Conservation (phyloP, 305 asterid species). For the Fraxinus baroniana region DNA sequence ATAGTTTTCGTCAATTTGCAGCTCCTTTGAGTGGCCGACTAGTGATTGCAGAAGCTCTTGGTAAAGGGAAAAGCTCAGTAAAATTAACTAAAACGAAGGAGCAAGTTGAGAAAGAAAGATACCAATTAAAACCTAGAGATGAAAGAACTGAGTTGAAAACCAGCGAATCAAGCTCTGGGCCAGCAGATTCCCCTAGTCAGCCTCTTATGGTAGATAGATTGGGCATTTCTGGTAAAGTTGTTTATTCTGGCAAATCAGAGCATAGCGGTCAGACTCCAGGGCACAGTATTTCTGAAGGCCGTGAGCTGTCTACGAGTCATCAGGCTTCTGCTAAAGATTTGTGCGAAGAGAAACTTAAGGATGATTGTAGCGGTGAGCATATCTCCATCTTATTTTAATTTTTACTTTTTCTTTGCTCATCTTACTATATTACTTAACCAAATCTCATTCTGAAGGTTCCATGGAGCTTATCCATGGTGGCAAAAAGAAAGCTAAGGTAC, state of each 20-base stretch:
- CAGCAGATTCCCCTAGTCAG: conserved; percentile 28
- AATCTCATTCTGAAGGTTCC: conserved; percentile 37
- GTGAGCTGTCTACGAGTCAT: conserved; percentile 33
- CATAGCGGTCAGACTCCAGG: conserved; percentile 30
- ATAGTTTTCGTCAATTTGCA: conserved; percentile 26
- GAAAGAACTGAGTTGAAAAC: conserved; percentile 45
- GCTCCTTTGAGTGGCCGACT: conserved; percentile 80
- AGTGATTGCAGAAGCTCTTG: conserved; percentile 72
- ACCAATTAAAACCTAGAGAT: conserved; percentile 73
- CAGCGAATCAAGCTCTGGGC: conserved; percentile 42
- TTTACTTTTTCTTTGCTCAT: background rate
- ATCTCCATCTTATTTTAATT: background rate
- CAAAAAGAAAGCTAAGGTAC: conserved; percentile 50
- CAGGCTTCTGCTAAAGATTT: conserved; percentile 29
- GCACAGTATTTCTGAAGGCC: conserved; percentile 37
- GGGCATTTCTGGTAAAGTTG: conserved; percentile 30
- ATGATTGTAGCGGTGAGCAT: background rate
- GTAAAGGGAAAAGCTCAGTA: conserved; percentile 50
- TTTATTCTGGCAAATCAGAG: conserved; percentile 24
- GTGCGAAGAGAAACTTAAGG: conserved; percentile 13
- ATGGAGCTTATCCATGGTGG: conserved; percentile 36
- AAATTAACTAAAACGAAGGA: conserved; percentile 52
- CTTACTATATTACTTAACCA: background rate
- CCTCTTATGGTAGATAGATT: conserved; percentile 42
- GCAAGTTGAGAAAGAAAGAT: conserved; percentile 68